These are phyloP conservation scores for Mycena kentingensis DNA, from an alignment of 768 basidiomycete species.

Conservation along the genomic window DNA sequence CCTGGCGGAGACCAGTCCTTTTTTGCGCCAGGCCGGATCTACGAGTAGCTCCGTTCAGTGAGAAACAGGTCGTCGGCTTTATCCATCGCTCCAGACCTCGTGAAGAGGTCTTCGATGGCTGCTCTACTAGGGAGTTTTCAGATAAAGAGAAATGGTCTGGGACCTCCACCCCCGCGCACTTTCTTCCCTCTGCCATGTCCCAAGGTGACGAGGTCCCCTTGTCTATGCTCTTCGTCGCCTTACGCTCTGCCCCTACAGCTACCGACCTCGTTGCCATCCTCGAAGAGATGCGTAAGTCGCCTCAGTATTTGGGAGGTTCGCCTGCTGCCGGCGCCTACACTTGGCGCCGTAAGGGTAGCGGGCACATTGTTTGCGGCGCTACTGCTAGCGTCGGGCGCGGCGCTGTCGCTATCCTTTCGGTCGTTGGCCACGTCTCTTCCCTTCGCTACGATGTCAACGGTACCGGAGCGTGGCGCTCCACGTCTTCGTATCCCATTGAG, in stretches of 20 bases:
- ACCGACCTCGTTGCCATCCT: not conserved
- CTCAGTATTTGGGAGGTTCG: not conserved
- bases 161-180: too few species aligned
- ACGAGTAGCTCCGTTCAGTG: too few species aligned
- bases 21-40: too few species aligned
- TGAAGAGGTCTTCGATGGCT: too few species aligned
- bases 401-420: not conserved
- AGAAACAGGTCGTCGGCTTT: too few species aligned
- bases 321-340: not conserved
- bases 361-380: not conserved
- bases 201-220: not conserved
- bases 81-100: too few species aligned
- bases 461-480: not conserved
- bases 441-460: not conserved
- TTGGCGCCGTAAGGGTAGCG: not conserved
- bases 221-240: not conserved
- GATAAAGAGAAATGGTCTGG: too few species aligned
- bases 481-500: not conserved
- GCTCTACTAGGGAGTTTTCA: too few species aligned
- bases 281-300: not conserved
- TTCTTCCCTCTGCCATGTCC: not conserved
- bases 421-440: not conserved
- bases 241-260: not conserved
- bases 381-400: not conserved
- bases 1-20: too few species aligned